These are phyloP conservation scores for Mycena kentingensis DNA, from an alignment of 768 basidiomycete genomes.

Conservation along the genomic window DNA sequence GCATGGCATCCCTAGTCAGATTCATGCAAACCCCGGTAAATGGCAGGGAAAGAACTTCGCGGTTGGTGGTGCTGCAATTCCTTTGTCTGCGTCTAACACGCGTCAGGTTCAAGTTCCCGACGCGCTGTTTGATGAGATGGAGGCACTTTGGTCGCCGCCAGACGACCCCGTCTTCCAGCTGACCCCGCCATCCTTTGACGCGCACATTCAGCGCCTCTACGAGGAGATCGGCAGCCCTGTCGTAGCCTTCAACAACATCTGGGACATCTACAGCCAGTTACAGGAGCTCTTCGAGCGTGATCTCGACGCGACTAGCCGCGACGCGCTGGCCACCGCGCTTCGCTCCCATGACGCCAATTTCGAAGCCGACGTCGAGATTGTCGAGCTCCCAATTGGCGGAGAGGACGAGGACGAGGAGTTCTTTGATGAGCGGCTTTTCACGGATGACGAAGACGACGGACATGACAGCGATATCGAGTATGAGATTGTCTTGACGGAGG, in stretches of 20 bases:
- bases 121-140: conserved; percentile 23
- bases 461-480: no score
- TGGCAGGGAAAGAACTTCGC: no score
- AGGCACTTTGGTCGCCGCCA: conserved; percentile 29
- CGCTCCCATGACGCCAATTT: no score
- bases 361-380: no score
- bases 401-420: not conserved
- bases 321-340: no score
- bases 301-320: no score
- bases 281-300: not conserved
- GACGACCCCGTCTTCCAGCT: conserved; percentile 34
- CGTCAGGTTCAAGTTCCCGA: conserved; percentile 25
- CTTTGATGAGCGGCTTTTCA: not conserved
- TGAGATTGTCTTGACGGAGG: no score
- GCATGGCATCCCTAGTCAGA: conserved; percentile 39
- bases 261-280: conserved; percentile 12
- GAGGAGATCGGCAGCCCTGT: conserved; percentile 9
- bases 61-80: no score
- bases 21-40: conserved; percentile 31
- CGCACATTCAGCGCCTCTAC: conserved; percentile 17
- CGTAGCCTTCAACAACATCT: conserved; percentile 11
- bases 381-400: not conserved
- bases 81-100: no score
- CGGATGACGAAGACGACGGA: not conserved
- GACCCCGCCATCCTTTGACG: conserved; percentile 27